phyloP scores from a whole-genome alignment of 345 rosid genomes.

The Citrus mangshanensis region DNA sequence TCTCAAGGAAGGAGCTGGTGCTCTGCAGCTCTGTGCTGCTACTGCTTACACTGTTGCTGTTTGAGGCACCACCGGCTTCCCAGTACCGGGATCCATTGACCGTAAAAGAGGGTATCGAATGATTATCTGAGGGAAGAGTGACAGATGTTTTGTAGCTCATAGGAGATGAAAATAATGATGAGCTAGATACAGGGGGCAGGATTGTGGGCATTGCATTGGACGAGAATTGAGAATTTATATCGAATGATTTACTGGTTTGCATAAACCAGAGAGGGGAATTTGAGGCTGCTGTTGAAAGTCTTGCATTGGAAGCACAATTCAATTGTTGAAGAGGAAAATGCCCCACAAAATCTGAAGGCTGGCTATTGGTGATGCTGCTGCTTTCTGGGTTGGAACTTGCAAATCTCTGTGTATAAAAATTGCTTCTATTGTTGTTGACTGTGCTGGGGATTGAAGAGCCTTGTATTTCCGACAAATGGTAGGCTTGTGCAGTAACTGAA shows the following conservation, averaged over 20 bases:
- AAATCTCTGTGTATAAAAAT: slow-evolving; percentile 34
- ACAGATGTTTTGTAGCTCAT: slow-evolving; percentile 40
- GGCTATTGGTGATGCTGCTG: slow-evolving; percentile 22
- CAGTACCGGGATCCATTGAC: slow-evolving; percentile 34
- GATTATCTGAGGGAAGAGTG: slow-evolving; percentile 28
- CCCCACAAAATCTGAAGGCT: slow-evolving; percentile 31
- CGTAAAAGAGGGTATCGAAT: slow-evolving; percentile 30
- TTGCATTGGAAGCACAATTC: slow-evolving; percentile 34
- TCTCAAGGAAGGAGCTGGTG: slow-evolving; percentile 53
- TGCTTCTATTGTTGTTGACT: slow-evolving; percentile 27
- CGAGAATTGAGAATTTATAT: slow-evolving; percentile 35
- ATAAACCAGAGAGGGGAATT: slow-evolving; percentile 35
- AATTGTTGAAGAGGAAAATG: slow-evolving; percentile 38
- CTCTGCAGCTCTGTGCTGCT: slow-evolving; percentile 47
- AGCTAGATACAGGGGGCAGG: slow-evolving; percentile 23
- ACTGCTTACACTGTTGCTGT: slow-evolving; percentile 38
- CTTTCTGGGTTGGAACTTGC: slow-evolving; percentile 31
- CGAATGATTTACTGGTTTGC: slow-evolving; percentile 31
- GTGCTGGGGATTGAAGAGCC: slow-evolving; percentile 39
- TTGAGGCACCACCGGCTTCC: slow-evolving; percentile 34
- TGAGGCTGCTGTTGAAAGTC: slow-evolving; percentile 25
- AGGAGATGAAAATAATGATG: slow-evolving; percentile 21
- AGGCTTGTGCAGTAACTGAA: slow-evolving; percentile 25
- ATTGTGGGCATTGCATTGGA: slow-evolving; percentile 27
- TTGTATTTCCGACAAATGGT: slow-evolving; percentile 39